These are phyloP conservation scores for Kodamaea hsintzibuensis DNA, from an alignment of 805 yeast genomes.

Conservation along the genomic window DNA sequence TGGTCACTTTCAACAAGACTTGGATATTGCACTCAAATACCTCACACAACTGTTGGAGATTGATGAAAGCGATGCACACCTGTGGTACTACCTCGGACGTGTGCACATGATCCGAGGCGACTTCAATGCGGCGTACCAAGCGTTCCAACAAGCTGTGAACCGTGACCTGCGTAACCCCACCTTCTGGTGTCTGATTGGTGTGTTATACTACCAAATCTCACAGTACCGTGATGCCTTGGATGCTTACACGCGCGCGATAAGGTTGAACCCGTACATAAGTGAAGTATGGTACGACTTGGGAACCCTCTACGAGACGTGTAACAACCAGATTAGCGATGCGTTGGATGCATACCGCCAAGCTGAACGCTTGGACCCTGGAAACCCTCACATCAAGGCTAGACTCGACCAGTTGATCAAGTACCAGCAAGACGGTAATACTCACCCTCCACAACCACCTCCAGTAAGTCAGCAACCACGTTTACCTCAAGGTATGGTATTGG, in stretches of 20 bases:
- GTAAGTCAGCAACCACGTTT: constrained; percentile 59
- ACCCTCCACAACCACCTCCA: constrained; percentile 70
- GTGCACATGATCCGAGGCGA: constrained; percentile 96
- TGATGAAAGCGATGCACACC: constrained; percentile 88
- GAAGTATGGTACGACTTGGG: constrained; percentile 99
- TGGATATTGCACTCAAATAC: constrained; percentile 79
- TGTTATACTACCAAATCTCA: constrained; percentile 90
- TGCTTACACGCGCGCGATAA: constrained; percentile 95
- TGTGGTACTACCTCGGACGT: constrained; percentile 96
- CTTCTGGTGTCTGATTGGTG: constrained; percentile 97
- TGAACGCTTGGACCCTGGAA: constrained; percentile 89
- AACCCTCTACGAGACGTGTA: constrained; percentile 94
- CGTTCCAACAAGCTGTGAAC: constrained; percentile 98
- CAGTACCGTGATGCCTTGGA: constrained; percentile 97
- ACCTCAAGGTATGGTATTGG: constrained; percentile 67
- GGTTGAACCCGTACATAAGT: constrained; percentile 91
- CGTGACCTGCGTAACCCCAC: constrained; percentile 96
- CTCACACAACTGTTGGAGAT: constrained; percentile 86
- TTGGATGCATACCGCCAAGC: constrained; percentile 97
- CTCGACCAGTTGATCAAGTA: constrained; percentile 79
- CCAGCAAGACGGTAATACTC: constrained; percentile 66
- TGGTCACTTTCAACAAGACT: constrained; percentile 63
- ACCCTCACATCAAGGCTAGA: constrained; percentile 91
- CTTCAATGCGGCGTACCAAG: constrained; percentile 94
- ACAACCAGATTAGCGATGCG: constrained; percentile 92